Evolutionary conservation across 495 filamentous ascomycete species (phyloP).

Genomic region (Pyrenula aspistea): DNA sequence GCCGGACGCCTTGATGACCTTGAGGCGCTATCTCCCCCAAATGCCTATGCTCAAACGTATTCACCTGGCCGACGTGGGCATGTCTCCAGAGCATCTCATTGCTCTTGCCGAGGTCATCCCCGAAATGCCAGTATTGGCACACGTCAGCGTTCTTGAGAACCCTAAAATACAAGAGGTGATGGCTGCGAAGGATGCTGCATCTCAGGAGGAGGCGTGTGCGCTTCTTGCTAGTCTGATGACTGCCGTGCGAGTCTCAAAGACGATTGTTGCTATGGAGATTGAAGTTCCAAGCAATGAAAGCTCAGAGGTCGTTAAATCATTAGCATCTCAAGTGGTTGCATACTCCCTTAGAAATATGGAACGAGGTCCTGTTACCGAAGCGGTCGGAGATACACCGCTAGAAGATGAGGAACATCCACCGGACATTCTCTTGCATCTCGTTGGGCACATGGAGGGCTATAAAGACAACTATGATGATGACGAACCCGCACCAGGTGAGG

Average conservation of each 20-base stretch:
- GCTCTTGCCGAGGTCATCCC: constrained; percentile 81
- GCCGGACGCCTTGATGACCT: constrained; percentile 60
- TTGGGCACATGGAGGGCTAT: constrained; percentile 40
- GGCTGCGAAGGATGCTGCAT: constrained; percentile 53
- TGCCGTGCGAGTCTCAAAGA: constrained; percentile 70
- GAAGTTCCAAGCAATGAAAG: constrained; percentile 69
- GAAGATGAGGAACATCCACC: constrained; percentile 37
- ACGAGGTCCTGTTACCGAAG: constrained; percentile 34
- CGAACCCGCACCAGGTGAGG: constrained; percentile 70
- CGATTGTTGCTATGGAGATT: constrained; percentile 82
- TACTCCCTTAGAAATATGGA: constrained; percentile 91
- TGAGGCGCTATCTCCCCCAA: constrained; percentile 76
- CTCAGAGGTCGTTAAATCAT: constrained; percentile 79
- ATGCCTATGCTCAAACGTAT: constrained; percentile 72
- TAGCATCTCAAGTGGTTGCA: constrained; percentile 86
- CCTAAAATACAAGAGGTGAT: constrained; percentile 54
- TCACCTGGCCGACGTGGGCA: constrained; percentile 76
- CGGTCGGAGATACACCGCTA: constrained; percentile 21
- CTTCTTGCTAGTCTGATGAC: constrained; percentile 86
- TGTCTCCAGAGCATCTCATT: constrained; percentile 79
- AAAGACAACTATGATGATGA: constrained; percentile 48
- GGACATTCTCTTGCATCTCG: constrained; percentile 57
- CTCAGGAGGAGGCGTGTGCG: constrained; percentile 85
- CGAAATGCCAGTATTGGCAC: constrained; percentile 69
- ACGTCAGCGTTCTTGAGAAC: constrained; percentile 83